Base-by-base conservation (phyloP, 305 asterid species). In the Euphrasia arctica region DNA sequence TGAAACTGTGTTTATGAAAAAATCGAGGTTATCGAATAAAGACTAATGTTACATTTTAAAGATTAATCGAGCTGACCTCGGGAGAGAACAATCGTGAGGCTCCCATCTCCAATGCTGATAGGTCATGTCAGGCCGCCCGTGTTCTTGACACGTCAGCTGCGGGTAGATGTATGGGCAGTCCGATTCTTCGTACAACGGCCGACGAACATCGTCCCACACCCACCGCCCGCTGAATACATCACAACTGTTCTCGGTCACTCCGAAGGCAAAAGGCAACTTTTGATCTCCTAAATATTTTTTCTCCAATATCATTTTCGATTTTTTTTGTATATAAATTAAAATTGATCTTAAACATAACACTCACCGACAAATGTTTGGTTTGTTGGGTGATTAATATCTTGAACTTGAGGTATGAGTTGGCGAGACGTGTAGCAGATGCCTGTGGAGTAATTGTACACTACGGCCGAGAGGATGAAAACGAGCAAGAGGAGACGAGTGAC, bases 101-200 rank as follows among this genome's bases (percentile, higher is more conserved):
- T 89, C 91, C 98, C 98, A 91, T 72, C 95, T 79, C 96, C 95
- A 87, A 5, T 78, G 73, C 47, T 79, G 96, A 64, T 89, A 89
- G 27, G 72, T 84, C 55, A 64, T 83, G 9, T 91, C 98, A 3
- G 95, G 95, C 9, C 95, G 84, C 67, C 91, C 95, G 28, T 81
- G 92, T 54, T 78, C 83, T 64, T 79, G 95, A 54, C 96, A 89
- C 41, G 95, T 87, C 68, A 86, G 74, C 83, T 88, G 95, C 14
- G 91, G 95, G 67, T 79, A 87, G 5, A 91, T 86, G 54, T 83
- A 89, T 25, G 92, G 95, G 45, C 96, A 91, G 45, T 89, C 94
- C 8, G 68, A 54, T 34, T 85, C 95, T 66, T 86, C 83, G 64
- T 91, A 91, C 59, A 86, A 14, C 47, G 96, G 96, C 60, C 85